A percentile compares a stretch with the other conserved stretches of the same genome.
Conservation (phyloP, 306 rosid genomes). For the Gillenia trifoliata region DNA sequence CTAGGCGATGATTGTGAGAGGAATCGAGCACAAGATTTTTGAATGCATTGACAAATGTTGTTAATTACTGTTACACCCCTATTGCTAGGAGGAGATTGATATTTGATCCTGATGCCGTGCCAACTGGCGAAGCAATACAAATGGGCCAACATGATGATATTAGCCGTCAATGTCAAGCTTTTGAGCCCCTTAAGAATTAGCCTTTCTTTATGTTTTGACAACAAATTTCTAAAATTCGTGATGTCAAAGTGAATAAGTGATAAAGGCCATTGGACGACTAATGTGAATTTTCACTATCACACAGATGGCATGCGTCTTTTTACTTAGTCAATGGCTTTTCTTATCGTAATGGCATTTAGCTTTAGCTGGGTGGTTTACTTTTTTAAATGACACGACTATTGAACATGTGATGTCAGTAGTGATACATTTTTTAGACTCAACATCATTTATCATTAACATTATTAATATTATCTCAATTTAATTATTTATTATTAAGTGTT, state of each 20-base stretch:
- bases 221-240: background rate
- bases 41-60: too few relatives aligned
- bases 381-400: too few relatives aligned
- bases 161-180: background rate
- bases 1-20: background rate
- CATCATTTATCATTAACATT: too few relatives aligned
- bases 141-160: constrained; percentile 7
- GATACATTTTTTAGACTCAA: too few relatives aligned
- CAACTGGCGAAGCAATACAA: constrained; percentile 34
- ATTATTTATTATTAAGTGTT: background rate
- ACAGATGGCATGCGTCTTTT: background rate
- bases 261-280: background rate
- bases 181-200: background rate
- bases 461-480: too few relatives aligned
- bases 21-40: background rate
- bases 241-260: background rate
- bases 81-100: background rate
- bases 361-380: background rate
- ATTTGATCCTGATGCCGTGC: constrained; percentile 38
- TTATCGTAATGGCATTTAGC: background rate
- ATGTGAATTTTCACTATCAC: background rate
- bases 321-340: background rate
- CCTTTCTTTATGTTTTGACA: background rate
- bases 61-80: background rate
- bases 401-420: too few relatives aligned